phyloP scores from a whole-genome alignment of 2,329 filamentous ascomycete species.

The Akanthomyces dipterigenus region DNA sequence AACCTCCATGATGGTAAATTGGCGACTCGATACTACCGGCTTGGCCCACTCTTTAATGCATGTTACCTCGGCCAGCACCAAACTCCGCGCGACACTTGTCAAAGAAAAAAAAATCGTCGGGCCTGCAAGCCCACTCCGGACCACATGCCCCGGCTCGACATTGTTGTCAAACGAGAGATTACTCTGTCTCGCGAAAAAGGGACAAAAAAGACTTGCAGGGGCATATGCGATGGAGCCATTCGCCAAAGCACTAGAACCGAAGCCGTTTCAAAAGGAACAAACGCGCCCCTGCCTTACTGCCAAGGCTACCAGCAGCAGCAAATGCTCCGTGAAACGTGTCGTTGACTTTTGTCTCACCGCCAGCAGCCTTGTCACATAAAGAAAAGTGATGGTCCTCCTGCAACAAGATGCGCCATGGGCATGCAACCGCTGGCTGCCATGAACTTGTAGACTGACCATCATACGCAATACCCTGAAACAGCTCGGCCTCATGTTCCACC shows the following conservation, averaged over 20 bases:
- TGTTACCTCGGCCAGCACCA: background rate
- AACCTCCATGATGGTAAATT: too few species aligned
- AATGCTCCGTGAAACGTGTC: background rate
- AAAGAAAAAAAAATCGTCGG: background rate
- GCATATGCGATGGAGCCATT: background rate
- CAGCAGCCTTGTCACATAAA: background rate
- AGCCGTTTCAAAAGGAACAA: background rate
- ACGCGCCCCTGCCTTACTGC: background rate
- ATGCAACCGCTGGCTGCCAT: background rate
- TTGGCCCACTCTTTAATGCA: background rate
- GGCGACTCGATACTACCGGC: background rate
- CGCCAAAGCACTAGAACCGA: background rate
- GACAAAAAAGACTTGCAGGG: background rate
- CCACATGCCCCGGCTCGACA: conserved; percentile 1
- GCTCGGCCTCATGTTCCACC: too few species aligned
- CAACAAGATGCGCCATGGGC: background rate
- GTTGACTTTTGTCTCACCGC: background rate
- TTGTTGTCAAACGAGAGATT: background rate
- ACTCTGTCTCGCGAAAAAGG: background rate
- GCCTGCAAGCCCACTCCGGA: background rate
- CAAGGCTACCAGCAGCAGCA: background rate
- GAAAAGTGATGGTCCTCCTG: background rate
- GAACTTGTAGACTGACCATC: background rate
- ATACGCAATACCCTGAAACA: background rate
- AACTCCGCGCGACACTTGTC: background rate